Evolutionary conservation across 2,329 filamentous ascomycete species (phyloP).

Genomic region (Curvularia sp.): DNA sequence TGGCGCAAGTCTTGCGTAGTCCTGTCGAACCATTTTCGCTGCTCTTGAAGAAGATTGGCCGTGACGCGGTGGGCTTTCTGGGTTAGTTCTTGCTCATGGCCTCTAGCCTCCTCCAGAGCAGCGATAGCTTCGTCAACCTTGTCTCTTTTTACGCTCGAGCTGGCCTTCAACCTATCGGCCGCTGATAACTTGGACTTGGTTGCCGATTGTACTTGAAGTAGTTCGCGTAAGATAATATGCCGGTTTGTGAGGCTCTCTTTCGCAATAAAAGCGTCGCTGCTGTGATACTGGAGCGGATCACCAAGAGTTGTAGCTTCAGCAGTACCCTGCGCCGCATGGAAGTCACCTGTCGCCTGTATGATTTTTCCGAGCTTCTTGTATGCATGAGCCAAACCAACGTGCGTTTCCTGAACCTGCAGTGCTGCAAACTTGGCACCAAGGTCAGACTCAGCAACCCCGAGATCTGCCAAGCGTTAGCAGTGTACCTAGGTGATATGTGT

Average conservation of each 20-base stretch:
- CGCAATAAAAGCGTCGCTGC: constrained; percentile 93
- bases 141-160: constrained; percentile 84
- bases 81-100: constrained; percentile 79
- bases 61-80: constrained; percentile 91
- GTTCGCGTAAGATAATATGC: constrained; percentile 92
- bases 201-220: constrained; percentile 86
- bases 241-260: constrained; percentile 98
- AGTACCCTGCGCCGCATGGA: constrained; percentile 93
- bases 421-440: constrained; percentile 87
- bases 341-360: constrained; percentile 92
- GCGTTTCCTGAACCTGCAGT: constrained; percentile 89
- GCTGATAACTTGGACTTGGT: constrained; percentile 83
- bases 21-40: constrained; percentile 86
- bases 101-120: constrained; percentile 84
- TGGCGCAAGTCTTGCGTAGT: constrained; percentile 83
- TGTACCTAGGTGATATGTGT: background rate
- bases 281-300: constrained; percentile 93
- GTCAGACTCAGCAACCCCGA: constrained; percentile 90
- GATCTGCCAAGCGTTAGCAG: constrained; percentile 63
- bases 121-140: constrained; percentile 98
- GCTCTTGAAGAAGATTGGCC: constrained; percentile 84
- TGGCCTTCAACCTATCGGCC: constrained; percentile 86
- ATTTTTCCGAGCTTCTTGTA: constrained; percentile 95
- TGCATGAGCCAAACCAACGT: constrained; percentile 84
- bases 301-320: constrained; percentile 94